Evolutionary conservation across 495 filamentous ascomycete genomes (phyloP).

Genomic region (Annulohypoxylon moriforme): DNA sequence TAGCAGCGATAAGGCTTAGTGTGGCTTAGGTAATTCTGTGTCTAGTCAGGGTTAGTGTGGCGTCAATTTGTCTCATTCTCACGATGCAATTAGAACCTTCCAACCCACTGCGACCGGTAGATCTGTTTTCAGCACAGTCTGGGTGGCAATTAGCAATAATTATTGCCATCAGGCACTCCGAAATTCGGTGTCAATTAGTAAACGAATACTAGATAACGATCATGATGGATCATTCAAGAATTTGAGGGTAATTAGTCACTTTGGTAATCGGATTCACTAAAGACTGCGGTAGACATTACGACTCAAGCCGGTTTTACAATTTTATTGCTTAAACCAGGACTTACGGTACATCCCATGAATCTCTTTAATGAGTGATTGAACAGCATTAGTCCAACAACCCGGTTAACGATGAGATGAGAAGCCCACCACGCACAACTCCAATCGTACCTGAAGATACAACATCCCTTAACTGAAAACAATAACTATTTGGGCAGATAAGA

Average conservation of each 20-base stretch:
- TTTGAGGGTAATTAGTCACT: neutral
- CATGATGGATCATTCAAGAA: no score
- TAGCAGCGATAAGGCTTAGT: neutral
- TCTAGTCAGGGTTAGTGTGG: neutral
- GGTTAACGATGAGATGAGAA: slow-evolving; percentile 12
- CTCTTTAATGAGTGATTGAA: slow-evolving; percentile 26
- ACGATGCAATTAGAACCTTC: neutral
- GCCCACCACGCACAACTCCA: slow-evolving; percentile 24
- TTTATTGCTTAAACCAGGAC: slow-evolving; percentile 24
- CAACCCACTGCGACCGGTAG: no score
- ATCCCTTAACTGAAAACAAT: neutral
- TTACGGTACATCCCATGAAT: slow-evolving; percentile 25
- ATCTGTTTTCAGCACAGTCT: neutral
- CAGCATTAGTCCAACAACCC: slow-evolving; percentile 13
- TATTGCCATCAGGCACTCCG: neutral
- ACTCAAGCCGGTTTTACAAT: slow-evolving; percentile 17
- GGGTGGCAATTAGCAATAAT: neutral
- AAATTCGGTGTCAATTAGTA: no score
- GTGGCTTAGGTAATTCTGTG: neutral
- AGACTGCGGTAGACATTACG: neutral
- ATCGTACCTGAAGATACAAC: neutral
- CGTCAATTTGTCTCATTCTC: neutral
- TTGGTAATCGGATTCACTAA: neutral
- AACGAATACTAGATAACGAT: no score
- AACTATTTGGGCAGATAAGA: neutral